Evolutionary conservation across 352 stramenopile species (phyloP).

Genomic region (Phytophthora cryptogea): DNA sequence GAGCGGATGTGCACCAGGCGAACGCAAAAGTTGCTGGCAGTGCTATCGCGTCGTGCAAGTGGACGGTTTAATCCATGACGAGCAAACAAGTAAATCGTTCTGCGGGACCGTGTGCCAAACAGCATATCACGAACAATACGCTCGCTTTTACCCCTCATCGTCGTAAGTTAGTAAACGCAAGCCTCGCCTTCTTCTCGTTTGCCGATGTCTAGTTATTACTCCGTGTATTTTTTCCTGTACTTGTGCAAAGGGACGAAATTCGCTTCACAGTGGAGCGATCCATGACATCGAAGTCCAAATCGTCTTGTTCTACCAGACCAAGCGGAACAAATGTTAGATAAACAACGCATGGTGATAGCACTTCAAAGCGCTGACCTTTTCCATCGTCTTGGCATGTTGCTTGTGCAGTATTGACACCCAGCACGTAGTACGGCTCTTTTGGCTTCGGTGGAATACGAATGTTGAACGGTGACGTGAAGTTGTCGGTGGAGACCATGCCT

Average conservation of each 20-base stretch:
- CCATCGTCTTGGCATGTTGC: conserved; percentile 41
- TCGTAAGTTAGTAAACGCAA: conserved; percentile 10
- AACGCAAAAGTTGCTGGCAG: conserved; percentile 81
- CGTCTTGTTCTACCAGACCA: conserved; percentile 47
- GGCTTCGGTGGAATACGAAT: conserved; percentile 68
- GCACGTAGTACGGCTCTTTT: conserved; percentile 59
- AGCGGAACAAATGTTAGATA: neutral
- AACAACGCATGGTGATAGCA: conserved; percentile 2
- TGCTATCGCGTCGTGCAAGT: conserved; percentile 65
- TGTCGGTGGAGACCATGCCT: conserved; percentile 42
- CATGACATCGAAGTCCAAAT: conserved; percentile 75
- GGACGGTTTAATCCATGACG: conserved; percentile 50
- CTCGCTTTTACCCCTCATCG: conserved; percentile 46
- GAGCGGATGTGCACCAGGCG: conserved; percentile 41
- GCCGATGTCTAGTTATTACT: neutral
- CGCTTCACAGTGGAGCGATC: conserved; percentile 79
- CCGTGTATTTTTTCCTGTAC: conserved; percentile 58
- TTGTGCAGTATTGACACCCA: conserved; percentile 42
- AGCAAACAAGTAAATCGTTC: conserved; percentile 54
- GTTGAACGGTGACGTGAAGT: conserved; percentile 80
- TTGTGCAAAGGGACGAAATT: conserved; percentile 72
- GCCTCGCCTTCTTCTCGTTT: neutral
- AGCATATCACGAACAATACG: conserved; percentile 55
- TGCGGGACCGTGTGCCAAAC: conserved; percentile 47
- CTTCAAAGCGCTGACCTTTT: conserved; percentile 7